A percentile compares a stretch with the other conserved stretches of the same genome.
These are phyloP conservation scores for Naganishia onofrii DNA, from an alignment of 768 basidiomycete species.

Conservation along the genomic window DNA sequence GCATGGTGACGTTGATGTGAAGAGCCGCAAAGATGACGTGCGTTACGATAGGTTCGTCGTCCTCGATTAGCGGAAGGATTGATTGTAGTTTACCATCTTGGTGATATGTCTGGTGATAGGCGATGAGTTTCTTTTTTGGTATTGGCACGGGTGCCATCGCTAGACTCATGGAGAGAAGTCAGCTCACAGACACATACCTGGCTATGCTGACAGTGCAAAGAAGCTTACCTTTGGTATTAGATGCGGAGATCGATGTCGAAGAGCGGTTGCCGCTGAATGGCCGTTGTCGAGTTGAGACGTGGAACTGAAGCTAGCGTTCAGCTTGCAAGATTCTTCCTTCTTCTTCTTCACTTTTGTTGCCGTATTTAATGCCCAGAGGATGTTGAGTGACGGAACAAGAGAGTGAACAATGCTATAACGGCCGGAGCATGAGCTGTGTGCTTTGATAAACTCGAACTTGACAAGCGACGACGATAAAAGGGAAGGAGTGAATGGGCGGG, in stretches of 20 bases:
- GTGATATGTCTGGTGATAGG: slow-evolving; percentile 16
- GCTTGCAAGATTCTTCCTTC: too few species aligned
- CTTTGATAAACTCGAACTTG: neutral
- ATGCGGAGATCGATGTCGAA: too few species aligned
- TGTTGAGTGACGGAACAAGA: too few species aligned
- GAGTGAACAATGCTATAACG: too few species aligned
- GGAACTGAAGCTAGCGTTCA: too few species aligned
- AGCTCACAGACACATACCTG: too few species aligned
- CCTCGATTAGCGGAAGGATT: slow-evolving; percentile 18
- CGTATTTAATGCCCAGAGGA: too few species aligned
- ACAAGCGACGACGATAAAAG: neutral
- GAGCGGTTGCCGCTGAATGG: too few species aligned
- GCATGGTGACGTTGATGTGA: slow-evolving; percentile 11
- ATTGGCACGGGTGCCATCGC: neutral
- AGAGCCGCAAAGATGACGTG: slow-evolving; percentile 18
- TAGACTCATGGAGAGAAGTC: neutral
- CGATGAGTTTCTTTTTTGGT: slow-evolving; percentile 6
- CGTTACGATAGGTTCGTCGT: neutral
- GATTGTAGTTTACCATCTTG: slow-evolving; percentile 21
- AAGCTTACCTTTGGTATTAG: too few species aligned
- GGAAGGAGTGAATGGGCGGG: neutral
- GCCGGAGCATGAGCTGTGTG: neutral
- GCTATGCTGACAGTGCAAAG: neutral
- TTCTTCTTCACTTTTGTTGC: too few species aligned
- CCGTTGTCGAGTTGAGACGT: too few species aligned